Percentiles rank a stretch among this genome's conserved stretches.
phyloP scores from a whole-genome alignment of 2,329 filamentous ascomycete genomes.

The Colletotrichum sp. region DNA sequence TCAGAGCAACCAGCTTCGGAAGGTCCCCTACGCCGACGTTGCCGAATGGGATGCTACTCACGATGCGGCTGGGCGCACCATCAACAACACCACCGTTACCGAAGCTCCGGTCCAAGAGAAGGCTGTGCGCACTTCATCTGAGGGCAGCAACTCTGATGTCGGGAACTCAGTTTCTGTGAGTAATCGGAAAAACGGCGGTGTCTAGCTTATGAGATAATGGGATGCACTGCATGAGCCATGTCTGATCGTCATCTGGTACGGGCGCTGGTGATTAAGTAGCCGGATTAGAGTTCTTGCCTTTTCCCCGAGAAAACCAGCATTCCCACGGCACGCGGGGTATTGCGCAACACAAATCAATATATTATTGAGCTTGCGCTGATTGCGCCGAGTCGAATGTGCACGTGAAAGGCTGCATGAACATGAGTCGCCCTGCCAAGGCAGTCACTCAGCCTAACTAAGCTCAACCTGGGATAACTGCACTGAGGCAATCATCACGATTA shows the following conservation, averaged over 20 bases:
- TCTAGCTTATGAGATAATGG: not conserved
- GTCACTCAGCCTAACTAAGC: not conserved
- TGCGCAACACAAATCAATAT: not conserved
- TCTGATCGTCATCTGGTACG: not conserved
- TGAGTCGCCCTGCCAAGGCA: not conserved
- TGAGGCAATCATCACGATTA: not conserved
- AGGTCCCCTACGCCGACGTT: conserved; percentile 55
- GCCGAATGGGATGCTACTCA: conserved; percentile 63
- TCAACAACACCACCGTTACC: not conserved
- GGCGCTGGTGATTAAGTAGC: not conserved
- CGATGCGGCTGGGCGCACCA: conserved; percentile 46
- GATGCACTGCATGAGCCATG: not conserved
- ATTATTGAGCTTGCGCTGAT: not conserved
- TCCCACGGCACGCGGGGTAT: not conserved
- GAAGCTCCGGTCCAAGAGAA: not conserved
- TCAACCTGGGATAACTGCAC: not conserved
- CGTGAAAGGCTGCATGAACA: not conserved
- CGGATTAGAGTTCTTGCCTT: not conserved
- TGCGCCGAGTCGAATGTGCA: not conserved
- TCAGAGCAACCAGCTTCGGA: conserved; percentile 52
- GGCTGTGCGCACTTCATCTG: not conserved
- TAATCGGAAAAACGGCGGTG: not conserved
- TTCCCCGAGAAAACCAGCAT: not conserved
- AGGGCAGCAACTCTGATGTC: not conserved
- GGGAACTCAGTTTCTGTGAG: not conserved